Percentiles rank a stretch among this genome's conserved stretches.
Evolutionary conservation across 768 basidiomycete species (phyloP).

Genomic region (Sarcodon aspratus): DNA sequence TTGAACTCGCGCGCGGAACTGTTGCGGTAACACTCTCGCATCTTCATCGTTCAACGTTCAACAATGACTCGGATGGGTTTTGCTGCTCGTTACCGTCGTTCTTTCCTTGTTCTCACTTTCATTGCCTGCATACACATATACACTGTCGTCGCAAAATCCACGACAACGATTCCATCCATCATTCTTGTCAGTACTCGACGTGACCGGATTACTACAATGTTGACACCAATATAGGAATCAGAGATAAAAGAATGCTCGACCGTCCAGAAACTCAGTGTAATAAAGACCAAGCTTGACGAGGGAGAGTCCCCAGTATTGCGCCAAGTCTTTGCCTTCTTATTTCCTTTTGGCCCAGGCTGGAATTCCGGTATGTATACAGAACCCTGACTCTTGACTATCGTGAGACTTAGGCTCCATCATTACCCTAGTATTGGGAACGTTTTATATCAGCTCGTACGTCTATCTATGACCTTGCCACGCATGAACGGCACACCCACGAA

Average conservation of each 20-base stretch:
- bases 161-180: background rate
- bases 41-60: background rate
- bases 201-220: constrained; percentile 7
- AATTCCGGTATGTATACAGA: constrained; percentile 45
- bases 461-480: constrained; percentile 4
- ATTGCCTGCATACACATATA: constrained; percentile 6
- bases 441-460: constrained; percentile 93
- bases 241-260: constrained; percentile 31
- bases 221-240: constrained; percentile 24
- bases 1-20: background rate
- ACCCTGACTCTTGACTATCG: background rate
- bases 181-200: constrained; percentile 13
- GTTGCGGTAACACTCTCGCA: background rate
- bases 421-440: constrained; percentile 66
- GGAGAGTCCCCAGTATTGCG: constrained; percentile 67
- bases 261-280: constrained; percentile 35
- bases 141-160: background rate
- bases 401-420: background rate
- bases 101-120: constrained; percentile 10
- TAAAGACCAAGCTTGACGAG: constrained; percentile 53
- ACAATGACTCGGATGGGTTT: background rate
- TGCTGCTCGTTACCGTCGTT: constrained; percentile 5
- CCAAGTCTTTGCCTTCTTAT: constrained; percentile 67
- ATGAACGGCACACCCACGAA: constrained; percentile 8
- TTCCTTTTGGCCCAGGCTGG: constrained; percentile 87